Evolutionary conservation across 768 basidiomycete species (phyloP), one percentile per base, ranked within the genome.

Genomic region (Suillus alpinus): DNA sequence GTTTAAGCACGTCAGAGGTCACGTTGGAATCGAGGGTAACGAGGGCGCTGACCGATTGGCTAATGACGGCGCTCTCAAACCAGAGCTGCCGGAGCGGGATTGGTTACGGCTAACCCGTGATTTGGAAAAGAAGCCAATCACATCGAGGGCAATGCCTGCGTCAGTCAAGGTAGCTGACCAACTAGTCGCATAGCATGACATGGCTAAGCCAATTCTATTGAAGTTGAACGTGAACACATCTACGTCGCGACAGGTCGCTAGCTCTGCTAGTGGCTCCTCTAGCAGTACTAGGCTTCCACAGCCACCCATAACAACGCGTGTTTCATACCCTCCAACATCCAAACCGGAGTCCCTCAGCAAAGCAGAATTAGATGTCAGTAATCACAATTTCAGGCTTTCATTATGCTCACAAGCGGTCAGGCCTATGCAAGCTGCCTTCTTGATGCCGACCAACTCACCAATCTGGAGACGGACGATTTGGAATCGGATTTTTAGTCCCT

Each of bases 41-140:
- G 95, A 98, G 57, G 87, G 83, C 46, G 95, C 95, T 3, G 95
- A 98, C 70, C 67, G 63, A 14, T 80, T 87, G 59, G 93, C 93
- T 4, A 88, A 85, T 60, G 36, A 73, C 6, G 93, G 93, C 3
- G 72, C 81, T 10, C 64, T 68, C 10, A 60, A 78, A 56, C 76
- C 79, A 0, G 60, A 46, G 18, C 60, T 75, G 1, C 67, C 69
- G 5, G 90, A 92, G 39, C 78, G 79, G 50, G 82, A 92, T 64
- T 94, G 90, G 91, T 75, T 72, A 36, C 43, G 29, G 34, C 61
- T 73, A 20, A 53, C 13, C 13, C 36, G 36, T 10, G 52, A 37
- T 14, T 36, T 53, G 36, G 20, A 53, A 37, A 32, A 50, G 29
- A 50, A 50, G 31, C 23, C 51, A 34, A 36, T 13, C 8, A 20